Percentiles rank a stretch among this genome's conserved stretches.
Conservation (phyloP, 306 rosid genomes). For the Lathyrus oleraceus region DNA sequence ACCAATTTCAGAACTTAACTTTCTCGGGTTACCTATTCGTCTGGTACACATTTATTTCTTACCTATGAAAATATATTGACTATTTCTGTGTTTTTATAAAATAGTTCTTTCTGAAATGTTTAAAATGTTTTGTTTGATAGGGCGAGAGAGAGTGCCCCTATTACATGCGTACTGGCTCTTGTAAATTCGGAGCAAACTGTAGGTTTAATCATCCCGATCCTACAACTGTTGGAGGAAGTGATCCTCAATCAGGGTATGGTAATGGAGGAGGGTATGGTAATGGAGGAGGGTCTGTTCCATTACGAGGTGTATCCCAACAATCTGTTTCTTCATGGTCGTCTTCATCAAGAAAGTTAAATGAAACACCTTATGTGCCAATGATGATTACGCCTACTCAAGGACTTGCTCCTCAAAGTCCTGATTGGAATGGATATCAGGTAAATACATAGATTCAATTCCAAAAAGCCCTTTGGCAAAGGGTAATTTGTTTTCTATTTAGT, state of each 20-base stretch:
- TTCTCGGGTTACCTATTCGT: conserved; percentile 91
- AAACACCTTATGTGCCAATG: conserved; percentile 66
- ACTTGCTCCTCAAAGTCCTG: conserved; percentile 58
- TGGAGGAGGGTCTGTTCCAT: conserved; percentile 53
- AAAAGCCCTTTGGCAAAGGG: conserved; percentile 16
- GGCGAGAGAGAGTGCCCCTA: conserved; percentile 87
- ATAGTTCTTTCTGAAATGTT: conserved; percentile 24
- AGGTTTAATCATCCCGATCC: conserved; percentile 98
- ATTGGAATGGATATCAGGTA: conserved; percentile 94
- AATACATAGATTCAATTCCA: conserved; percentile 2
- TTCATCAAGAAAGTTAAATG: conserved; percentile 63
- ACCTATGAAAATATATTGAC: background rate
- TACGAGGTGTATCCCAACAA: conserved; percentile 60
- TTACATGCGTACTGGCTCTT: conserved; percentile 94
- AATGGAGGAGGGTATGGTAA: conserved; percentile 66
- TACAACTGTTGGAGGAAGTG: conserved; percentile 59
- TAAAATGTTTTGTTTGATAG: conserved; percentile 47
- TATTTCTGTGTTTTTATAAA: conserved; percentile 21
- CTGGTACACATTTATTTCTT: conserved; percentile 46
- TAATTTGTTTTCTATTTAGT: conserved; percentile 6
- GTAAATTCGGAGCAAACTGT: conserved; percentile 91
- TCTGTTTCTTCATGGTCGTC: conserved; percentile 63
- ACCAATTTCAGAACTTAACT: conserved; percentile 63
- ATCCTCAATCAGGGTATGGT: conserved; percentile 56
- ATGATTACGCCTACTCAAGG: conserved; percentile 62